Conservation (phyloP, 2,329 filamentous ascomycete genomes). For the Fusarium sulawesiense region DNA sequence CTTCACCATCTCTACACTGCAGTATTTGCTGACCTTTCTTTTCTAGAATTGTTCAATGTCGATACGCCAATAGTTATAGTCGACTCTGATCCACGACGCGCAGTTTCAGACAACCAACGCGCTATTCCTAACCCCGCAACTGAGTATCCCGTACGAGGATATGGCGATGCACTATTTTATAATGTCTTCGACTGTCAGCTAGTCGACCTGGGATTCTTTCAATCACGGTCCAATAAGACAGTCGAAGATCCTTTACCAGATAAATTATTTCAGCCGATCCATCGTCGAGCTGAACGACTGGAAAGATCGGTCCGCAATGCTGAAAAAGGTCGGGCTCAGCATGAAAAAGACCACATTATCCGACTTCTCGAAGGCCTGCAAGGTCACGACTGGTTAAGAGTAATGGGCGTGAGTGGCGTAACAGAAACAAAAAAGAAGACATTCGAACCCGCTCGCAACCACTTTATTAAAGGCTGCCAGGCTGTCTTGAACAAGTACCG, state of each 20-base stretch:
- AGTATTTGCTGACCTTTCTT: slow-evolving; percentile 26
- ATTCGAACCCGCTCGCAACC: slow-evolving; percentile 85
- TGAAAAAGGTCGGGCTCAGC: slow-evolving; percentile 72
- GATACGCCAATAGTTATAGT: slow-evolving; percentile 79
- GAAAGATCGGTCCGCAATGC: slow-evolving; percentile 73
- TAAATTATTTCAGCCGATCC: slow-evolving; percentile 63
- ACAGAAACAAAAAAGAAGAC: slow-evolving; percentile 88
- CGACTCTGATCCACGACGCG: slow-evolving; percentile 60
- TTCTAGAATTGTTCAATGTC: slow-evolving; percentile 75
- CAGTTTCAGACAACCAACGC: slow-evolving; percentile 43
- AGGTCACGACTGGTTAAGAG: slow-evolving; percentile 90
- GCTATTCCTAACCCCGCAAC: slow-evolving; percentile 45
- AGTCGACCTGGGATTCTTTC: slow-evolving; percentile 67
- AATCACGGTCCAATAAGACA: slow-evolving; percentile 57
- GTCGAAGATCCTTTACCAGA: slow-evolving; percentile 68
- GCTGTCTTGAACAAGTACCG: slow-evolving; percentile 88
- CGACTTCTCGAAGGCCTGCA: slow-evolving; percentile 82
- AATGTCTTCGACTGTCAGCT: slow-evolving; percentile 67
- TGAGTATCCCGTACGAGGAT: slow-evolving; percentile 61
- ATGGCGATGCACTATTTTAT: slow-evolving; percentile 66
- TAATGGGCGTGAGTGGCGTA: slow-evolving; percentile 88
- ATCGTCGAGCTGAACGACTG: slow-evolving; percentile 69
- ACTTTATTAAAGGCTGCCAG: slow-evolving; percentile 87
- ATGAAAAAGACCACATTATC: slow-evolving; percentile 74
- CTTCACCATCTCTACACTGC: neutral